Evolutionary conservation across 805 yeast genomes (phyloP).

Genomic region (Wickerhamomyces tratensis): DNA sequence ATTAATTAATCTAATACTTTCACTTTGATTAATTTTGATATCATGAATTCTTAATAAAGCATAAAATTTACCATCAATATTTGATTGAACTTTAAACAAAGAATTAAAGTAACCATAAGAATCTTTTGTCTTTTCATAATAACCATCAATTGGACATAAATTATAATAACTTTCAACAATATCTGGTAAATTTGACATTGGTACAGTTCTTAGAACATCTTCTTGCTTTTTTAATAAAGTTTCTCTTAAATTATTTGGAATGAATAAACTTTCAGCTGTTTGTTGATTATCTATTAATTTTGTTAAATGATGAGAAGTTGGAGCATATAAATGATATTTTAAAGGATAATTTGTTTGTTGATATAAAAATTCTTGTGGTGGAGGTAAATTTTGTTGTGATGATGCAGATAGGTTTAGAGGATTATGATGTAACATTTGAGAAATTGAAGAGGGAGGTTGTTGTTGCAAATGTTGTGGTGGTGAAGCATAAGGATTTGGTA

Average conservation of each 20-base stretch:
- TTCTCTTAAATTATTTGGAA: slow-evolving; percentile 66
- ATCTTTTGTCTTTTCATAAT: slow-evolving; percentile 22
- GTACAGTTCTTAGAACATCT: slow-evolving; percentile 64
- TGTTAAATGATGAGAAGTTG: slow-evolving; percentile 63
- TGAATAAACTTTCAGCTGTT: slow-evolving; percentile 57
- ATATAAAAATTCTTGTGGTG: slow-evolving; percentile 1
- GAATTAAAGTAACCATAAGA: slow-evolving; percentile 48
- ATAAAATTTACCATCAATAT: slow-evolving; percentile 68
- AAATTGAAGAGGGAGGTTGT: background rate
- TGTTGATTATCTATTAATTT: slow-evolving; percentile 62
- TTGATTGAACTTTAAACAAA: slow-evolving; percentile 73
- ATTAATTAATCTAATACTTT: slow-evolving; percentile 49
- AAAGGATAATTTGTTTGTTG: slow-evolving; percentile 33
- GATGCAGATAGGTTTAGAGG: slow-evolving; percentile 1
- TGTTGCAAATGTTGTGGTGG: background rate
- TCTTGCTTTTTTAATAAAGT: slow-evolving; percentile 64
- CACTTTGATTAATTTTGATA: slow-evolving; percentile 43
- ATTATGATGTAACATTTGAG: slow-evolving; percentile 17
- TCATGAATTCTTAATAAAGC: slow-evolving; percentile 66
- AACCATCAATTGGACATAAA: slow-evolving; percentile 68
- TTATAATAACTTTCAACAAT: slow-evolving; percentile 79
- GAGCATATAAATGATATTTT: slow-evolving; percentile 85
- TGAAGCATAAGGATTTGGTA: background rate
- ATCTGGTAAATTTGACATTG: slow-evolving; percentile 56
- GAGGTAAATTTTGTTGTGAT: slow-evolving; percentile 10